Conservation (phyloP, 441 rosid species). For the Dalechampia spathulata region DNA sequence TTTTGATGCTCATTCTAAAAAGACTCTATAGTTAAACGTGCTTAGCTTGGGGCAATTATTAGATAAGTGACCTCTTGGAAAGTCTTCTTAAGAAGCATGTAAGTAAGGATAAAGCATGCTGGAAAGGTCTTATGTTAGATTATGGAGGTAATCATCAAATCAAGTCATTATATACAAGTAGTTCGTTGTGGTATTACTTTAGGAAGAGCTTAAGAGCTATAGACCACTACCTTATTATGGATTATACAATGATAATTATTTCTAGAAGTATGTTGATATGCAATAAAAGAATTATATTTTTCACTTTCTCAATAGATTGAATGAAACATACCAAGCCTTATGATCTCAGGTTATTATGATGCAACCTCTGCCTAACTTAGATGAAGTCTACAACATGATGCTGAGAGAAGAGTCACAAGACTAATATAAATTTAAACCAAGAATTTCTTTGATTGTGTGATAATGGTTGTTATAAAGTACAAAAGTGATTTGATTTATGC, state of each 20-base stretch:
- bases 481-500: too few relatives aligned
- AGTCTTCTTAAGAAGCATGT: too few relatives aligned
- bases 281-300: not conserved
- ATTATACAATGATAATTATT: too few relatives aligned
- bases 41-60: too few relatives aligned
- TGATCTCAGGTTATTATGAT: not conserved
- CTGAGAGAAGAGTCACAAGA: not conserved
- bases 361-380: not conserved
- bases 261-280: not conserved
- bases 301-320: not conserved
- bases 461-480: not conserved
- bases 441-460: not conserved
- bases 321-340: not conserved
- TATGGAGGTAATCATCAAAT: too few relatives aligned
- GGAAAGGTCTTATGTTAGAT: too few relatives aligned
- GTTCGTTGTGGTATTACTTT: too few relatives aligned
- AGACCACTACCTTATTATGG: not conserved
- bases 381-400: not conserved
- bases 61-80: too few relatives aligned
- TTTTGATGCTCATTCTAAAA: too few relatives aligned
- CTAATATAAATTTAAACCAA: not conserved
- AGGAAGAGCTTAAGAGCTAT: not conserved
- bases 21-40: too few relatives aligned
- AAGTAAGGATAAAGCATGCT: too few relatives aligned
- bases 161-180: too few relatives aligned